A percentile compares a stretch with the other conserved stretches of the same genome.
These are phyloP conservation scores for Letharia columbiana DNA, from an alignment of 495 filamentous ascomycete genomes.

Conservation along the genomic window DNA sequence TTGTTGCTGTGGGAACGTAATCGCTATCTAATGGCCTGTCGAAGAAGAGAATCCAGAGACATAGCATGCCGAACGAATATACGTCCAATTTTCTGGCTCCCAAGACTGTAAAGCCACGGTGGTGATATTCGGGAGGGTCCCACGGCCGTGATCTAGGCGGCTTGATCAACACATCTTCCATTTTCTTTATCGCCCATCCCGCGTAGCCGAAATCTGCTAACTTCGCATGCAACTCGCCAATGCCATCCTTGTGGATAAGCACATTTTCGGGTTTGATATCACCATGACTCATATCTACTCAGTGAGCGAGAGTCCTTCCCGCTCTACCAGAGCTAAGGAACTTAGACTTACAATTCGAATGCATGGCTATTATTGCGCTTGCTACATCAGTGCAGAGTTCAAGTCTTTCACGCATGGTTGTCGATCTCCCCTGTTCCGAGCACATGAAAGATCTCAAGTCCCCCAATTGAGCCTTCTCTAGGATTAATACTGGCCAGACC, in stretches of 20 bases:
- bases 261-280: constrained; percentile 33
- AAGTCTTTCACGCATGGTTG: constrained; percentile 3
- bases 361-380: constrained; percentile 6
- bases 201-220: constrained; percentile 32
- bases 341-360: constrained; percentile 3
- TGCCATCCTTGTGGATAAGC: constrained; percentile 25
- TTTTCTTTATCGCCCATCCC: not conserved
- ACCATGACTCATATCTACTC: constrained; percentile 28
- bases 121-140: constrained; percentile 14
- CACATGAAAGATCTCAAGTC: constrained; percentile 10
- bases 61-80: constrained; percentile 19
- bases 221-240: constrained; percentile 22
- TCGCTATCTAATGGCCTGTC: not conserved
- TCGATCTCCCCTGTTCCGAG: not conserved
- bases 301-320: not conserved
- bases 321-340: not conserved
- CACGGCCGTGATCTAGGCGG: constrained; percentile 8
- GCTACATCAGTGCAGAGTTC: constrained; percentile 7
- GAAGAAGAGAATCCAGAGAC: constrained; percentile 11
- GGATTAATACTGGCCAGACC: constrained; percentile 23
- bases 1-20: not conserved
- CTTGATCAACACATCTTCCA: constrained; percentile 1
- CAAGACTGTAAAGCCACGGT: constrained; percentile 5
- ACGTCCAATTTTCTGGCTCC: constrained; percentile 14
- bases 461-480: constrained; percentile 21